Evolutionary conservation across 2,329 filamentous ascomycete species (phyloP).

Genomic region (Venturia nashicola): DNA sequence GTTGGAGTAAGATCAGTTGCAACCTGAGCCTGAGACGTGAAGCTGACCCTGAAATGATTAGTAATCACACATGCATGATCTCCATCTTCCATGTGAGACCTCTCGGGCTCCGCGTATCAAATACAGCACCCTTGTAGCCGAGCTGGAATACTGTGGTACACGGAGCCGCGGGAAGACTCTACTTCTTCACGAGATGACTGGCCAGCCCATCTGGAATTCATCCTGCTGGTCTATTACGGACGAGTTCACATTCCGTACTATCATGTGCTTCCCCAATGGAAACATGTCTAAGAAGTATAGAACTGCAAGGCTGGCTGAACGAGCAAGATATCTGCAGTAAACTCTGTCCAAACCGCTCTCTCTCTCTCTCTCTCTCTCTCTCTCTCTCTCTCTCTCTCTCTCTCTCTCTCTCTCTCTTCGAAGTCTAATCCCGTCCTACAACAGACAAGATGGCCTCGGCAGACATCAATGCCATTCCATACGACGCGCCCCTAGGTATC

Average conservation of each 20-base stretch:
- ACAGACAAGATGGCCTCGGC: neutral
- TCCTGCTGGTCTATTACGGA: neutral
- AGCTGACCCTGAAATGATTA: neutral
- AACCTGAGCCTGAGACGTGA: neutral
- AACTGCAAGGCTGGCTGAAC: neutral
- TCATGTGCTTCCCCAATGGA: neutral
- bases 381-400: too few relatives aligned
- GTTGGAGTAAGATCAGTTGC: too few relatives aligned
- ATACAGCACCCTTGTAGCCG: neutral
- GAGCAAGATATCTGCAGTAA: neutral
- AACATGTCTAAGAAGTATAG: neutral
- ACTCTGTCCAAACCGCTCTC: neutral
- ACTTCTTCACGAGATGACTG: neutral
- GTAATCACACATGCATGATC: neutral
- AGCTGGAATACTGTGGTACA: neutral
- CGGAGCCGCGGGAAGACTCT: neutral
- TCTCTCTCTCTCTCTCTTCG: too few relatives aligned
- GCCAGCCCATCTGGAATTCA: neutral
- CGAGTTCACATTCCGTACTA: neutral
- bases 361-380: too few relatives aligned
- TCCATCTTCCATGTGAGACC: neutral
- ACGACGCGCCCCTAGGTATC: conserved; percentile 9
- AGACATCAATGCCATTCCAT: conserved; percentile 11
- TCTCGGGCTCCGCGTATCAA: neutral
- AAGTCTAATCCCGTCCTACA: neutral